Evolutionary conservation across 768 basidiomycete genomes (phyloP).

Genomic region (Termitomyces sp.): DNA sequence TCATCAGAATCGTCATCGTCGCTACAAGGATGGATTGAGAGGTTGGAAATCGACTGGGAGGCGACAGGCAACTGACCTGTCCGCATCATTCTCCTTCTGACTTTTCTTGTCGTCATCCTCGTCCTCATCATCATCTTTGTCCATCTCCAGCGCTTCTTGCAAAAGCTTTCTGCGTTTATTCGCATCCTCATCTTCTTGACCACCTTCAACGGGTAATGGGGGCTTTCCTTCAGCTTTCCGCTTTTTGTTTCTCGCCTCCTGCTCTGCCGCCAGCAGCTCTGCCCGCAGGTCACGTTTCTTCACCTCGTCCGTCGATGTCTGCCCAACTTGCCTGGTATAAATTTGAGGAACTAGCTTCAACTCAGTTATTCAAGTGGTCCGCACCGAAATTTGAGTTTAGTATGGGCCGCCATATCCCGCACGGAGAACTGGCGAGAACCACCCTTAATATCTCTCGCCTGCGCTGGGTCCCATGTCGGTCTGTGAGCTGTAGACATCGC

Average conservation of each 20-base stretch:
- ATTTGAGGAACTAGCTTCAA: background rate
- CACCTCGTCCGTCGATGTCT: constrained; percentile 79
- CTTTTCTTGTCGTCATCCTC: constrained; percentile 45
- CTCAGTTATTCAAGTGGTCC: constrained; percentile 18
- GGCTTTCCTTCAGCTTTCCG: constrained; percentile 83
- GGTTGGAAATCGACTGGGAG: background rate
- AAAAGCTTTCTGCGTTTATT: constrained; percentile 86
- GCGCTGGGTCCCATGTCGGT: constrained; percentile 97
- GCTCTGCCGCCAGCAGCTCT: constrained; percentile 83
- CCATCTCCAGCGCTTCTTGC: constrained; percentile 83
- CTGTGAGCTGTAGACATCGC: constrained; percentile 88
- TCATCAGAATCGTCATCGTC: constrained; percentile 52
- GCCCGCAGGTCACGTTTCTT: constrained; percentile 75
- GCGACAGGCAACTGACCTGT: constrained; percentile 35
- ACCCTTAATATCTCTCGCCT: constrained; percentile 88
- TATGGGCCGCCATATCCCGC: constrained; percentile 92
- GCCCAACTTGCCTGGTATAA: constrained; percentile 74
- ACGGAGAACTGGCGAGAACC: constrained; percentile 92
- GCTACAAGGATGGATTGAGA: constrained; percentile 22
- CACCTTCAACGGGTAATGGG: constrained; percentile 44
- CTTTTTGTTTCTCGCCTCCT: constrained; percentile 87
- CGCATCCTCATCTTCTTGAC: constrained; percentile 51
- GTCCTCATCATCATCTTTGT: constrained; percentile 86
- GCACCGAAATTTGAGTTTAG: constrained; percentile 96
- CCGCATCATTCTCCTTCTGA: constrained; percentile 33